Evolutionary conservation across 164 flowering plant genomes (phyloP).

Genomic region (Vitis cinerea): DNA sequence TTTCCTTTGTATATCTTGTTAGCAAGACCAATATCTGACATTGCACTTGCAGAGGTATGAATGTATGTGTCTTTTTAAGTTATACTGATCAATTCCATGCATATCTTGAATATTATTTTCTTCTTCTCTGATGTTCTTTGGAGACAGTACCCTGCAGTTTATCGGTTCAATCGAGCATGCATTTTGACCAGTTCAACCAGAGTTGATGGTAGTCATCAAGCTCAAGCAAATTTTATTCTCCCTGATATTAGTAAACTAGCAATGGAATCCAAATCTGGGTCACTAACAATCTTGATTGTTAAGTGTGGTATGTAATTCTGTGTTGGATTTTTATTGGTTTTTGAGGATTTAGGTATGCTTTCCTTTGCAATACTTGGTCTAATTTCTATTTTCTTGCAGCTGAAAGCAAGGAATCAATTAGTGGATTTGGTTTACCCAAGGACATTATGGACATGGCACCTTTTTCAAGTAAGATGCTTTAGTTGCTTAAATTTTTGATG

Average conservation of each 20-base stretch:
- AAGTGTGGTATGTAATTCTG: slow-evolving; percentile 55
- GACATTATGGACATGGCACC: slow-evolving; percentile 26
- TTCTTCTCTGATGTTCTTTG: slow-evolving; percentile 7
- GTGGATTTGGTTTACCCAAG: slow-evolving; percentile 25
- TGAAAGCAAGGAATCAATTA: slow-evolving; percentile 21
- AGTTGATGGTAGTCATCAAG: slow-evolving; percentile 36
- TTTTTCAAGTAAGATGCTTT: slow-evolving; percentile 30
- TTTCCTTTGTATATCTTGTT: slow-evolving; percentile 67
- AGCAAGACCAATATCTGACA: slow-evolving; percentile 53
- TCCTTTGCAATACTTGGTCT: background rate
- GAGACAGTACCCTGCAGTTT: slow-evolving; percentile 32
- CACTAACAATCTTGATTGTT: slow-evolving; percentile 59
- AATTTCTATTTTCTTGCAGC: slow-evolving; percentile 30
- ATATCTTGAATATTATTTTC: background rate
- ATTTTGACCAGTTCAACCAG: slow-evolving; percentile 36
- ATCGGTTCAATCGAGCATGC: slow-evolving; percentile 45
- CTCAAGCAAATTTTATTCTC: slow-evolving; percentile 59
- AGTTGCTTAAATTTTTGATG: background rate
- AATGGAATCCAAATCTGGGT: slow-evolving; percentile 51
- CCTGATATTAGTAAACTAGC: slow-evolving; percentile 70
- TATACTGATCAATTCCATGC: background rate
- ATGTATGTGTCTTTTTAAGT: background rate
- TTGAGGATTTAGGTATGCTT: background rate
- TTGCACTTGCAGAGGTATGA: slow-evolving; percentile 53
- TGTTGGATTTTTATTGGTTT: slow-evolving; percentile 4